Conservation (phyloP, 306 rosid genomes). For the Vigna unguiculata region DNA sequence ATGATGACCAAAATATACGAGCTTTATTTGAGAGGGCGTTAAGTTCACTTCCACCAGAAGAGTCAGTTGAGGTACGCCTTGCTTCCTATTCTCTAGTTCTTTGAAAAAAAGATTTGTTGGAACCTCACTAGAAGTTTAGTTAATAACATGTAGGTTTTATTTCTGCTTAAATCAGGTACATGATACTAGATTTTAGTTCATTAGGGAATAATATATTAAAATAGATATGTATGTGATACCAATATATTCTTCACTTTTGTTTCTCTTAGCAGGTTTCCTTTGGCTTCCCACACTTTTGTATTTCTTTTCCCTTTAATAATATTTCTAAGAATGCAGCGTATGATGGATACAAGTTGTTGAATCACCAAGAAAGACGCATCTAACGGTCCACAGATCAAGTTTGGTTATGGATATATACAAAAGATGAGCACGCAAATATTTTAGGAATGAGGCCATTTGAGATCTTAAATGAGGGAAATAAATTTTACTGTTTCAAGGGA, state of each 20-base stretch:
- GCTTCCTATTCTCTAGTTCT: slow-evolving; percentile 26
- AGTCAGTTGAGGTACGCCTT: slow-evolving; percentile 79
- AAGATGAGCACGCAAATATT: no score
- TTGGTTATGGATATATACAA: no score
- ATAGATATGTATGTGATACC: slow-evolving; percentile 12
- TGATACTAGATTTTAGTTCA: slow-evolving; percentile 23
- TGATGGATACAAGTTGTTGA: no score
- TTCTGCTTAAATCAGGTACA: not conserved
- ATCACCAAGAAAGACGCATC: no score
- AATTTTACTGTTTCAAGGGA: no score
- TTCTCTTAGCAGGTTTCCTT: no score
- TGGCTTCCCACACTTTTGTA: no score
- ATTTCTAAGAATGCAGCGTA: no score
- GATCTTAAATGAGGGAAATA: no score
- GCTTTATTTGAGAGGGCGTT: slow-evolving; percentile 95
- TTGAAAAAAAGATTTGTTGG: not conserved
- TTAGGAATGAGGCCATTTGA: no score
- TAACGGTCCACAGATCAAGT: no score
- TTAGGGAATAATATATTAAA: not conserved
- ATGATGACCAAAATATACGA: slow-evolving; percentile 94
- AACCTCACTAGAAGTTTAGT: not conserved
- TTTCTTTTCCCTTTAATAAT: no score
- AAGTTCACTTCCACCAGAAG: slow-evolving; percentile 80
- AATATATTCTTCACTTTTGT: not conserved
- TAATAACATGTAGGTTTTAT: slow-evolving; percentile 2